Base-by-base conservation (phyloP, 2,329 filamentous ascomycete species). In the Huntiella moniliformis region DNA sequence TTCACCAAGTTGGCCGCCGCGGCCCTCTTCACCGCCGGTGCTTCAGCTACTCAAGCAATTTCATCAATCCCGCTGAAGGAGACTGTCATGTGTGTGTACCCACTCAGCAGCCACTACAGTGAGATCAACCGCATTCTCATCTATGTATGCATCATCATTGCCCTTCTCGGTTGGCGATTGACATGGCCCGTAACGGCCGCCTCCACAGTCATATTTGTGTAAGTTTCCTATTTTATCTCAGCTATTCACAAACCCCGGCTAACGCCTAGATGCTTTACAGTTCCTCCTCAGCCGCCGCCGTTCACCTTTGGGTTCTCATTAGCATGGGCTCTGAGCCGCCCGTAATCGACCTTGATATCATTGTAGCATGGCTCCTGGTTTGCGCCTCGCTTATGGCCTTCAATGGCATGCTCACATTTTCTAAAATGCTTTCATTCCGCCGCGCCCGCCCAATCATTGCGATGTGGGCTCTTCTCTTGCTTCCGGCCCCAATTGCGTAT, bases 1-100 rank as follows among this genome's bases (percentile, higher is more conserved):
- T 6, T 28, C 22, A 28, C 22, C 22, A 28, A 28, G 22, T 34
- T 32, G 7, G 28, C 40, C 31, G 16, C 34, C 18, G 11, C 28
- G 28, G 31, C 28, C 28, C 13, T 49, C 33, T 49, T 46, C 17
- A 43, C 38, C 17, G 37, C 43, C 1, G 39, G 28, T 5, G 40
- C 40, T 17, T 31, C 41, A 17, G 47, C 47, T n/a, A 28, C 32
- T 1, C 47, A 49, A 40, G 47, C 47, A 5, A 33, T 46, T 4
- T 36, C 39, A 8, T 38, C 22, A 12, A 33, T 46, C 11, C 35
- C 47, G 28, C 47, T 49, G 8, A 32, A 45, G 10, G 33, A 49
- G n/a, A 49, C 47, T 13, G 43, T 49, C 28, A 49, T 49, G 43
- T 49, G 47, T 37, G 47, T 49, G 5, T 49, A 49, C 18, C 47